A percentile compares a stretch with the other conserved stretches of the same genome.
phyloP scores from a whole-genome alignment of 129 eudicot genomes.

The Tagetes patula region DNA sequence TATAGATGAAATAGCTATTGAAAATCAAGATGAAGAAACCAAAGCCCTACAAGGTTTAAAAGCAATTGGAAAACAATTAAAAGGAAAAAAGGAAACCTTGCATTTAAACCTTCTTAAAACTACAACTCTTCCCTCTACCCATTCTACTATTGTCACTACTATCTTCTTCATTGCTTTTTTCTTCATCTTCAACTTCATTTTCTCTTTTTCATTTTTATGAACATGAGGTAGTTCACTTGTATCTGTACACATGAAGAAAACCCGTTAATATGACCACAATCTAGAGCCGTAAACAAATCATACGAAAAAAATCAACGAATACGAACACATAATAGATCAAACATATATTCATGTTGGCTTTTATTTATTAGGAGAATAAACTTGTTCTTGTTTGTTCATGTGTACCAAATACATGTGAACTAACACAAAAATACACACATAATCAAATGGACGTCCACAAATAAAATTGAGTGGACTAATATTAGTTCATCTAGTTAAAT shows the following conservation, averaged over 20 bases:
- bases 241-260: background rate
- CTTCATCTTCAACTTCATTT: conserved; percentile 24
- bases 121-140: conserved; percentile 60
- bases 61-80: conserved; percentile 59
- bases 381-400: background rate
- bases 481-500: background rate
- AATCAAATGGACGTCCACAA: background rate
- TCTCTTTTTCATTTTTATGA: conserved; percentile 15
- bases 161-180: conserved; percentile 49
- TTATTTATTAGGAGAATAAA: background rate
- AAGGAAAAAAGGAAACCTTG: conserved; percentile 54
- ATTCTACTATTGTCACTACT: conserved; percentile 49
- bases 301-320: background rate
- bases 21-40: conserved; percentile 37
- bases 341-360: background rate
- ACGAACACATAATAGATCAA: background rate
- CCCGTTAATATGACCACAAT: background rate
- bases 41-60: conserved; percentile 49
- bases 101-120: conserved; percentile 60
- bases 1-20: background rate
- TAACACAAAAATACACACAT: background rate
- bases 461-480: background rate
- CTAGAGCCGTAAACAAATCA: background rate
- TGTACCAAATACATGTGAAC: background rate
- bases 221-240: background rate